Conservation (phyloP, 2,329 filamentous ascomycete genomes). For the Calonectria montana region DNA sequence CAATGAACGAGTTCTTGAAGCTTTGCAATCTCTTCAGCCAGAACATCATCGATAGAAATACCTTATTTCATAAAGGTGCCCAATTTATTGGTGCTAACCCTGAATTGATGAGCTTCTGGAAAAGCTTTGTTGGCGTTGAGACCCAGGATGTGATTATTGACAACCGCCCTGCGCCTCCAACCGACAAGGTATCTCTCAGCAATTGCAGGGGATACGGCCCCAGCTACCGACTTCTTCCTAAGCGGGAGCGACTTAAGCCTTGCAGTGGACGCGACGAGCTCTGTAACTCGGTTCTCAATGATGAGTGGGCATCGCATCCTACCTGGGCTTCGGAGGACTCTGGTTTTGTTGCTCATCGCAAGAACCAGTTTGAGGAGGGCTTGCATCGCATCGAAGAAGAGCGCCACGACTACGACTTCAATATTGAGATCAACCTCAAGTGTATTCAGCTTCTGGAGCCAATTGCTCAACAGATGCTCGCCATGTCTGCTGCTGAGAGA, state of each 20-base stretch:
- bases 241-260: slow-evolving; percentile 87
- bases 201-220: slow-evolving; percentile 97
- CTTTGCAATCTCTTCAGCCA: slow-evolving; percentile 95
- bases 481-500: slow-evolving; percentile 79
- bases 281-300: slow-evolving; percentile 92
- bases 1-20: slow-evolving; percentile 96
- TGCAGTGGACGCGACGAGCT: slow-evolving; percentile 96
- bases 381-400: slow-evolving; percentile 98
- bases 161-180: slow-evolving; percentile 79
- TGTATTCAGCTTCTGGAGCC: slow-evolving; percentile 97
- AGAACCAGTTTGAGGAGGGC: slow-evolving; percentile 94
- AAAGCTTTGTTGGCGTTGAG: slow-evolving; percentile 82
- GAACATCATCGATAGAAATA: slow-evolving; percentile 87
- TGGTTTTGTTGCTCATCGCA: slow-evolving; percentile 96
- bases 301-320: slow-evolving; percentile 98
- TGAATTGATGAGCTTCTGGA: slow-evolving; percentile 92
- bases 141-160: slow-evolving; percentile 82
- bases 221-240: slow-evolving; percentile 92
- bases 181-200: slow-evolving; percentile 88
- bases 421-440: slow-evolving; percentile 94
- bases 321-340: slow-evolving; percentile 99
- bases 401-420: slow-evolving; percentile 97
- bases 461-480: slow-evolving; percentile 88
- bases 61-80: slow-evolving; percentile 84
- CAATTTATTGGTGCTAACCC: slow-evolving; percentile 89